Conservation (phyloP, 257 asterid genomes). For the Sherardia arvensis region DNA sequence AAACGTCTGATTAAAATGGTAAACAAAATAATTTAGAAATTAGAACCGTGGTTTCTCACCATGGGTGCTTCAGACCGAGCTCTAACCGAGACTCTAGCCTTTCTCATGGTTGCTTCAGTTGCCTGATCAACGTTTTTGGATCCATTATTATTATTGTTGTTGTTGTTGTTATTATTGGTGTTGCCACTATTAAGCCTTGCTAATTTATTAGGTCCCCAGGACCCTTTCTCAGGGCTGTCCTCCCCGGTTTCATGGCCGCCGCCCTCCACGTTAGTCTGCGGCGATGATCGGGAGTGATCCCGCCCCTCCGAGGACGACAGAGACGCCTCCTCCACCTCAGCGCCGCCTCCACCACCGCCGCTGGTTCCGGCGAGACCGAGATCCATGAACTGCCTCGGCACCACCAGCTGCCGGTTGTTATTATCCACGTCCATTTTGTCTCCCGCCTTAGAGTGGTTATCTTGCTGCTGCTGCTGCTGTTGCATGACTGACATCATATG, state of each 20-base stretch:
- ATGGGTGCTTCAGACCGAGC: slow-evolving; percentile 86
- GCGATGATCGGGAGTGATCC: slow-evolving; percentile 28
- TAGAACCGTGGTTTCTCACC: slow-evolving; percentile 26
- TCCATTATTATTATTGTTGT: slow-evolving; percentile 2
- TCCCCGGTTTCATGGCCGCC: slow-evolving; percentile 15
- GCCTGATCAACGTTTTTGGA: slow-evolving; percentile 61
- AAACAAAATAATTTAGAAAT: too few relatives aligned
- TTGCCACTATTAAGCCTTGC: slow-evolving; percentile 22
- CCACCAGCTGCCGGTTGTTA: slow-evolving; percentile 24
- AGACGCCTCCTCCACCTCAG: slow-evolving; percentile 39
- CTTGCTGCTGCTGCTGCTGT: slow-evolving; percentile 27
- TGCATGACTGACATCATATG: slow-evolving; percentile 48
- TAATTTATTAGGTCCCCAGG: slow-evolving; percentile 40
- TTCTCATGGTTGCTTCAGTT: slow-evolving; percentile 87
- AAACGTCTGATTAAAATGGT: not conserved
- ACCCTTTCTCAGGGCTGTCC: slow-evolving; percentile 31
- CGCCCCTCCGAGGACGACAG: slow-evolving; percentile 53
- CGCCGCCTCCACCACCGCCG: slow-evolving; percentile 13
- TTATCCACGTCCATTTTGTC: slow-evolving; percentile 11
- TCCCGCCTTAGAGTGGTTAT: slow-evolving; percentile 10
- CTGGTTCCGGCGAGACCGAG: slow-evolving; percentile 42
- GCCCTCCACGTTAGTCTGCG: slow-evolving; percentile 18
- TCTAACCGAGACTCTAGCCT: slow-evolving; percentile 93
- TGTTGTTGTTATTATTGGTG: not conserved
- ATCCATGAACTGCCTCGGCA: slow-evolving; percentile 84